Base-by-base conservation (phyloP, 257 asterid species). In the Plantago major region DNA sequence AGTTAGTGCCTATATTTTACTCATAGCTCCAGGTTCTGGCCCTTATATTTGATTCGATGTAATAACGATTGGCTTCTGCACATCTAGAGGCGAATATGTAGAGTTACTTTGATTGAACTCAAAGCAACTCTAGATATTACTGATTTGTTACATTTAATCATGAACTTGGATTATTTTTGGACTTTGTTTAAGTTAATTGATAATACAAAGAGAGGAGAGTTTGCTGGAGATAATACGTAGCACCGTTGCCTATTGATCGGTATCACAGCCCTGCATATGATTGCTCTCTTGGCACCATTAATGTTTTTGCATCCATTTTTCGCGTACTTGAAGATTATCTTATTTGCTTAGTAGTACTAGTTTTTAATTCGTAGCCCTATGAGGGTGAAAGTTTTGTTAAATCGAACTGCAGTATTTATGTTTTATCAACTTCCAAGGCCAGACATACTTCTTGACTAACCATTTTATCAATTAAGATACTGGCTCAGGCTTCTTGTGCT, bases 111-210 rank as follows among this genome's bases (percentile, higher is more conserved):
- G 19, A 30, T 16, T 8, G 56, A 50, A 12, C 30, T 13, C 18
- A 15, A 50, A 16, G 37, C 11, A 50, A 30, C 37, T 17, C 22
- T 19, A n/a, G 4, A 14, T 2, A 18, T 1, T 18, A 8, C 56
- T 18, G 26, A 7, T 50, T 22, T 50, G 30, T 50, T 50, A 2
- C 55, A 17, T 14, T 19, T 49, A 49, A 17, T 11, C 11, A 30
- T 30, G 22, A 33, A 55, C 44, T 55, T 55, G 60, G 44, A 30
- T 55, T 17, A 18, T n/a, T 55, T 55, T 26, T 55, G 17, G 15
- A 12, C 13, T 33, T 16, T 33, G 11, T 13, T 55, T 30, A 33
- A 33, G 13, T 10, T 11, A 7, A 11, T 54, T 33, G 14, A 30
- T 30, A 7, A 14, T 33, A 55, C 16, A 42, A 55, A 13, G 7